Base-by-base conservation (phyloP, 2,329 filamentous ascomycete genomes). In the Trichoderma semiorbis region DNA sequence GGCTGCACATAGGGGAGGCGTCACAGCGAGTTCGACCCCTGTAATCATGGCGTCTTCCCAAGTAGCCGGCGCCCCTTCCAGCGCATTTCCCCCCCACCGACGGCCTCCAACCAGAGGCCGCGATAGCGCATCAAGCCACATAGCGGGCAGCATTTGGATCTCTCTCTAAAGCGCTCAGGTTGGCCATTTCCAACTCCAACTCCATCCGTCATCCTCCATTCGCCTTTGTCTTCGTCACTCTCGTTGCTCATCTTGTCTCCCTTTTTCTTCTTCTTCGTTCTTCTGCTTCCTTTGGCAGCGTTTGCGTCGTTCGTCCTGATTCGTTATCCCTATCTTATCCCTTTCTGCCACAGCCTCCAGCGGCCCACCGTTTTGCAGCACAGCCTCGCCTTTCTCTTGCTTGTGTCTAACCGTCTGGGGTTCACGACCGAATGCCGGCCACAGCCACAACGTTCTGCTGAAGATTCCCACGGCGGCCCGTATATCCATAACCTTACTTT, bases 391-490 rank as follows among this genome's bases (percentile, higher is more conserved):
- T 39, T 43, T 3, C 8, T 39, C 11, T 47, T 53, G 18, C 50
- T 36, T 34, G 47, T 36, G 28, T 8, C 68, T 21, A 32, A 26
- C 32, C 24, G 28, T 43, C 60, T 30, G 58, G 64, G 63, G 53
- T 21, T 26, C 66, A 64, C 65, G 36, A 67, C 66, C 58, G 70
- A 60, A 72, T 72, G 70, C 60, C 47, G 70, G 57, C 60, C 70
- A 72, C 66, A 72, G 70, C 70, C 70, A 72, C 70, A 64, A 55
- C 66, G 36, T 63, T 55, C 58, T 60, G 55, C 47, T 69, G 28
- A 60, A 39, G 26, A 63, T 53, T 60, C 32, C 57, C 39, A 43
- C 39, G 39, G n/a, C 64, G 64, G 64, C 30, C 47, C 64, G 50
- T 36, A 32, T 55, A 39, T 55, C 70, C 34, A 64, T 66, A 61